Evolutionary conservation across 768 basidiomycete species (phyloP).

Genomic region (Agaricus blazei): DNA sequence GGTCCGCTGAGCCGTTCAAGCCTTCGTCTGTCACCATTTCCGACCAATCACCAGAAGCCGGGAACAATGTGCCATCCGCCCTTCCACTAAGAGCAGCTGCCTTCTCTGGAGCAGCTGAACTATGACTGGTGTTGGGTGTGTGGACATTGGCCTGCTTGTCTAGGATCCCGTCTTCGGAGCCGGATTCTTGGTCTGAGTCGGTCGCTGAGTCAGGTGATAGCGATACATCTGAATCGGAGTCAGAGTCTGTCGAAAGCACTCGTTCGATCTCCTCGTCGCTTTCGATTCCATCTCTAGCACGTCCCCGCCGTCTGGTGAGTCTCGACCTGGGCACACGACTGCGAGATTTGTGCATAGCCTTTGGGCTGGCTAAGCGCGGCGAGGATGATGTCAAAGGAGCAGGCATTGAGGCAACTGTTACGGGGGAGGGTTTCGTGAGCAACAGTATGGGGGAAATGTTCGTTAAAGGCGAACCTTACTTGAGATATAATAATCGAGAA

Average conservation of each 20-base stretch:
- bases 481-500: constrained; percentile 17
- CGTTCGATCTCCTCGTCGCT: constrained; percentile 80
- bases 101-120: constrained; percentile 39
- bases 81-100: constrained; percentile 24
- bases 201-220: constrained; percentile 57
- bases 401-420: constrained; percentile 38
- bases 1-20: constrained; percentile 54
- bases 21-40: constrained; percentile 80
- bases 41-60: constrained; percentile 61
- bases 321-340: constrained; percentile 35
- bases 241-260: constrained; percentile 63
- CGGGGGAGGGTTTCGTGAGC: constrained; percentile 8
- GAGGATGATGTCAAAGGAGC: constrained; percentile 31
- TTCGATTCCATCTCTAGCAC: constrained; percentile 51
- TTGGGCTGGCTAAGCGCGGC: constrained; percentile 25
- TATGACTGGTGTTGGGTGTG: constrained; percentile 67
- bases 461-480: constrained; percentile 25
- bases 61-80: constrained; percentile 45
- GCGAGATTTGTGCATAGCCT: constrained; percentile 27
- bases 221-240: constrained; percentile 47
- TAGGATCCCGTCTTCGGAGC: constrained; percentile 54
- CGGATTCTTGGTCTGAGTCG: constrained; percentile 64
- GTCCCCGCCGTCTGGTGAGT: constrained; percentile 56
- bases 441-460: constrained; percentile 6
- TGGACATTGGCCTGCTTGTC: constrained; percentile 48